Evolutionary conservation across 106 monocot genomes (phyloP).

Genomic region (Dendrobium chrysotoxum): DNA sequence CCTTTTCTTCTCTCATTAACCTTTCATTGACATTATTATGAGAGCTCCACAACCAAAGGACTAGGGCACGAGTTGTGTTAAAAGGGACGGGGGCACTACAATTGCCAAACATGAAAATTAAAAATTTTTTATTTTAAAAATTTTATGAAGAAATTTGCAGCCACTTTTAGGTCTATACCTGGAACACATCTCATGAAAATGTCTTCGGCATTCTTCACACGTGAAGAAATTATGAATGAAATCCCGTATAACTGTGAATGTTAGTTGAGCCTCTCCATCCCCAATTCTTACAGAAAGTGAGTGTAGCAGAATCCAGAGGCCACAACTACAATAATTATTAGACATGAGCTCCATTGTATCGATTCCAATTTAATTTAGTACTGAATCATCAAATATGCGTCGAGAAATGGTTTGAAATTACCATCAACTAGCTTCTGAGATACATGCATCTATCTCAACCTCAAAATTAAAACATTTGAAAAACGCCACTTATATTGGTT

Average conservation of each 20-base stretch:
- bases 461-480: not conserved
- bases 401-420: not conserved
- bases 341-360: not conserved
- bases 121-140: too few relatives aligned
- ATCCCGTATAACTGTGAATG: constrained; percentile 75
- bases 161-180: constrained; percentile 31
- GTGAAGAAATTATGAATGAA: constrained; percentile 93
- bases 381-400: not conserved
- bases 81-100: constrained; percentile 57
- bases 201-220: constrained; percentile 87
- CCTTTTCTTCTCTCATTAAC: constrained; percentile 72
- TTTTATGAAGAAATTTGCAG: not conserved
- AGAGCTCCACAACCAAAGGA: constrained; percentile 82
- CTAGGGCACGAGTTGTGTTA: constrained; percentile 54
- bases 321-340: constrained; percentile 56
- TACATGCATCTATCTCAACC: not conserved
- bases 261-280: constrained; percentile 81
- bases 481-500: not conserved
- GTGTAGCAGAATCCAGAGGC: constrained; percentile 91
- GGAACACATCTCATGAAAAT: constrained; percentile 88
- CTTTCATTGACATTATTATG: constrained; percentile 93
- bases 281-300: constrained; percentile 74
- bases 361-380: not conserved
- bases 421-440: not conserved
- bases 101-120: not conserved